A percentile compares a stretch with the other conserved stretches of the same genome.
These are phyloP conservation scores for Cladosporium oxysporum DNA, from an alignment of 2,329 filamentous ascomycete species.

Conservation along the genomic window DNA sequence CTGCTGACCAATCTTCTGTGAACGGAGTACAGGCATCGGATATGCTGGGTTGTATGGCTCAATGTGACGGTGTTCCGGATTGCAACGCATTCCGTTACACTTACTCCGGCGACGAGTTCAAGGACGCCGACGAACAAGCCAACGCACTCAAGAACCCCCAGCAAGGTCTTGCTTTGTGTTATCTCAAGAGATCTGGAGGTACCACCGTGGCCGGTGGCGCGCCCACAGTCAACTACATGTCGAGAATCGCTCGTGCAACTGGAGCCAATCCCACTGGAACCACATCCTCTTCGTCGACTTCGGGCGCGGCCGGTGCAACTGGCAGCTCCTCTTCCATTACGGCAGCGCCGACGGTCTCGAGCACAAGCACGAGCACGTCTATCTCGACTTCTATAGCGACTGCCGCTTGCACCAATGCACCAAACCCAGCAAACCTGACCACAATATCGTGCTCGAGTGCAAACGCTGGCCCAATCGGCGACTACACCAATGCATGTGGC, in stretches of 20 bases:
- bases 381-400: neutral
- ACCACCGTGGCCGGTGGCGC: neutral
- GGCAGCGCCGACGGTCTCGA: neutral
- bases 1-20: neutral
- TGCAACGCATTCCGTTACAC: neutral
- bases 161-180: neutral
- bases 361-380: neutral
- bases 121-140: neutral
- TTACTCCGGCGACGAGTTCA: neutral
- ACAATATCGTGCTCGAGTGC: constrained; percentile 1
- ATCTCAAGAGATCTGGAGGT: neutral
- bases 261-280: neutral
- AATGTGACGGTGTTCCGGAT: neutral
- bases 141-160: neutral
- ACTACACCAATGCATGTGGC: constrained; percentile 23
- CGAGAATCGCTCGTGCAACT: neutral
- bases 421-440: constrained; percentile 3
- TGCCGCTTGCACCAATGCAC: constrained; percentile 14
- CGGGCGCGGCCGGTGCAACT: neutral
- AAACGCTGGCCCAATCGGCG: constrained; percentile 7
- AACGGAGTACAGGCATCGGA: neutral
- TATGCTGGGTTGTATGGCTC: neutral
- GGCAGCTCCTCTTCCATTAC: neutral
- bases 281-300: neutral
- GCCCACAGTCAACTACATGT: neutral